Base-by-base conservation (phyloP, 2,329 filamentous ascomycete species). In the Grosmannia huntii region DNA sequence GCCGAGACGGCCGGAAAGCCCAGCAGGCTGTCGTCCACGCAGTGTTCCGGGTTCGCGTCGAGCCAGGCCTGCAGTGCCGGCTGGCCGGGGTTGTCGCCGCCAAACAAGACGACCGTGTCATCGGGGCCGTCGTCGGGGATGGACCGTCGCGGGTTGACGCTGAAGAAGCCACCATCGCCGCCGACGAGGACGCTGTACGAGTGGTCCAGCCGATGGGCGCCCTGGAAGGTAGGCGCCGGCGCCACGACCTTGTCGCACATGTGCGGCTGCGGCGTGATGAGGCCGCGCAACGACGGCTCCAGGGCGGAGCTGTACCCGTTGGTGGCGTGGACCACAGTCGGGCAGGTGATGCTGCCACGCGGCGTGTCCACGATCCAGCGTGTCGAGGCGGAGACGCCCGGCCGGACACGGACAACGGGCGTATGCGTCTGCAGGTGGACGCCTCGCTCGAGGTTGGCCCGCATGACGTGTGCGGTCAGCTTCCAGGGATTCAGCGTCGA, bases 401-500 rank as follows among this genome's bases (percentile, higher is more conserved):
- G 23, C 38, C 36, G 55, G 33, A 53, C 51, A 16, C 28, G 11
- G n/a, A 12, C 5, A 5, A 48, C 50, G 4, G 33, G 51, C 21
- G 56, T 58, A 23, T 58, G 28, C 7, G 44, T 53, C 41, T 58
- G 56, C n/a, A 58, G 51, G 4, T 54, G n/a, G 41, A 36, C 27
- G 21, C 56, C 49, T 4, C 28, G 38, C 19, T n/a, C 16, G 19
- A 58, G 50, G 16, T 58, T 58, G 38, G 16, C 27, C 3, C 56
- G 36, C 56, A 58, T 58, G 3, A 58, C 21, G 28, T 58, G 56
- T 2, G 56, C 56, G 1, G 51, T 25, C 23, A 58, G 56, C 38
- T 58, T 54, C 56, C 56, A 58, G 1, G 56, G 56, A 23, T 58
- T 49, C 27, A 58, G 51, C 27, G 50, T 57, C 38, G 56, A 53